Percentiles rank a stretch among this genome's conserved stretches.
Evolutionary conservation across 768 basidiomycete species (phyloP).

Genomic region (Amyloporia xantha): DNA sequence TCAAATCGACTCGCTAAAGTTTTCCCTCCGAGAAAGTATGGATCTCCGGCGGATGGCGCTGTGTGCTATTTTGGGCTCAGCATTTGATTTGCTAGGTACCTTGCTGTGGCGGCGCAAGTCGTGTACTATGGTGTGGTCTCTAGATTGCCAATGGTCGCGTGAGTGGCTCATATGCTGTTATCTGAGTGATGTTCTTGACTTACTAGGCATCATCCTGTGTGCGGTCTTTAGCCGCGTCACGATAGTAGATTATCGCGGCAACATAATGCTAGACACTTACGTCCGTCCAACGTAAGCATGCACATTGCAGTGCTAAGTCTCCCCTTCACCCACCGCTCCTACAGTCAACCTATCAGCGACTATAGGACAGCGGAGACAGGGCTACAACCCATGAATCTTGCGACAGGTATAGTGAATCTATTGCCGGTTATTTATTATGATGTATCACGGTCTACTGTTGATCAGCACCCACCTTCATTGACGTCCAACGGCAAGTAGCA

Average conservation of each 20-base stretch:
- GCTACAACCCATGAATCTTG: slow-evolving; percentile 33
- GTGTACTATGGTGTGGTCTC: slow-evolving; percentile 37
- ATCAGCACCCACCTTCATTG: slow-evolving; percentile 42
- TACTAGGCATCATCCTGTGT: neutral
- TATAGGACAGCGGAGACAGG: slow-evolving; percentile 43
- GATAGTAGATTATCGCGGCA: slow-evolving; percentile 42
- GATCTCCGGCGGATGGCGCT: neutral
- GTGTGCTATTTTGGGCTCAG: neutral
- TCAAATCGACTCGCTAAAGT: neutral
- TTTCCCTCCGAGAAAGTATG: neutral
- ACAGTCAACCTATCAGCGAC: slow-evolving; percentile 42
- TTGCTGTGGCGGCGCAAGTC: slow-evolving; percentile 39
- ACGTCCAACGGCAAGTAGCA: slow-evolving; percentile 40
- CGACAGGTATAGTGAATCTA: slow-evolving; percentile 26
- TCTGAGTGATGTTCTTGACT: slow-evolving; percentile 1
- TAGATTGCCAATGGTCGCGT: slow-evolving; percentile 48
- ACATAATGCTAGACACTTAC: slow-evolving; percentile 39
- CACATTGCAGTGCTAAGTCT: too few relatives aligned
- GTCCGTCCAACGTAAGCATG: slow-evolving; percentile 46
- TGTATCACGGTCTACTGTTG: too few relatives aligned
- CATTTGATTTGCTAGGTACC: slow-evolving; percentile 29
- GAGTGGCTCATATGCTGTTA: slow-evolving; percentile 19
- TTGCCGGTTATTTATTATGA: neutral
- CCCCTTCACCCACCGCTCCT: neutral
- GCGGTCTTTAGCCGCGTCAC: slow-evolving; percentile 38